Percentiles rank a stretch among this genome's conserved stretches.
These are phyloP conservation scores for Acanthamoeba royreba DNA, from an alignment of 208 protist genomes.

Conservation along the genomic window DNA sequence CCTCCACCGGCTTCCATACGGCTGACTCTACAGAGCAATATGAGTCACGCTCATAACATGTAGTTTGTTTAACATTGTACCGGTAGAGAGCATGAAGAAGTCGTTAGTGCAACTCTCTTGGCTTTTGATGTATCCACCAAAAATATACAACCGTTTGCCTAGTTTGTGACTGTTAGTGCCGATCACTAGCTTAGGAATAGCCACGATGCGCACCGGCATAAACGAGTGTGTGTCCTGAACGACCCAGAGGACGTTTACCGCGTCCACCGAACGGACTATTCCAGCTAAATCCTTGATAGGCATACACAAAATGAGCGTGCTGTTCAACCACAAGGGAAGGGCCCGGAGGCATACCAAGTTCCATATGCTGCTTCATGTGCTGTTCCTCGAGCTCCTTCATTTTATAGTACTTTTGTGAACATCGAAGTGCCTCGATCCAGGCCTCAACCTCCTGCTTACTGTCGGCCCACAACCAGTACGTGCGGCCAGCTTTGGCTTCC, in stretches of 20 bases:
- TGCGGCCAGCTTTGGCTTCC: not conserved
- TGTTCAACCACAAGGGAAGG: no score
- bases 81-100: not conserved
- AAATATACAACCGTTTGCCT: not conserved
- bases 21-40: not conserved
- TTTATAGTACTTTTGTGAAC: slow-evolving; percentile 21
- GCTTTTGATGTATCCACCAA: slow-evolving; percentile 2
- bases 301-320: not conserved
- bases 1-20: not conserved
- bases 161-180: not conserved
- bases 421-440: slow-evolving; percentile 15
- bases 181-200: not conserved
- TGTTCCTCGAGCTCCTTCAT: not conserved
- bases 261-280: not conserved
- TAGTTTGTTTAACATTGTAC: not conserved
- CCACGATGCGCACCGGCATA: no score
- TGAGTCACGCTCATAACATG: not conserved
- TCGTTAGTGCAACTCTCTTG: not conserved
- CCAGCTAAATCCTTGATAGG: slow-evolving; percentile 26
- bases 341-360: not conserved
- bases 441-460: slow-evolving; percentile 40
- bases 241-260: not conserved
- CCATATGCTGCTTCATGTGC: slow-evolving; percentile 42
- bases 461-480: slow-evolving; percentile 42
- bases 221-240: slow-evolving; percentile 12